A percentile compares a stretch with the other conserved stretches of the same genome.
phyloP scores from a whole-genome alignment of 2,329 filamentous ascomycete species.

The Ceratocystiopsis sp. region DNA sequence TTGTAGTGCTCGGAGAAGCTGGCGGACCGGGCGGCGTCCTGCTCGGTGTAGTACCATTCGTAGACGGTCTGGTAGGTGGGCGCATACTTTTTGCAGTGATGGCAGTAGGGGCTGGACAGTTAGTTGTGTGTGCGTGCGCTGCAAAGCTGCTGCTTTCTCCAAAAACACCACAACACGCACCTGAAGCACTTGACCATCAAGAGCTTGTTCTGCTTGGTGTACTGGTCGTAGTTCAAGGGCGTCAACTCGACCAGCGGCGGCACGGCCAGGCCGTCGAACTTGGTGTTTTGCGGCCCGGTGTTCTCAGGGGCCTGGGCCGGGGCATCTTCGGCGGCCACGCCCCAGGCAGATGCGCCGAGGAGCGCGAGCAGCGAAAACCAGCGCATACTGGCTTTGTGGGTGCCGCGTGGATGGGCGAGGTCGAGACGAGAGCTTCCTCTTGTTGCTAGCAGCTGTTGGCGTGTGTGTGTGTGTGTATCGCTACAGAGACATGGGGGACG shows the following conservation, averaged over 20 bases:
- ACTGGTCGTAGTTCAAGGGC: constrained; percentile 37
- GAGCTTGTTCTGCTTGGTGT: constrained; percentile 35
- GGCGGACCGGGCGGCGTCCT: constrained; percentile 35
- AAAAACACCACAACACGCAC: constrained; percentile 22
- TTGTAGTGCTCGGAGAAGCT: constrained; percentile 69
- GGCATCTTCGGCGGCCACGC: constrained; percentile 15
- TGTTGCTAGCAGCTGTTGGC: too few species aligned
- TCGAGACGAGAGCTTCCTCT: too few species aligned
- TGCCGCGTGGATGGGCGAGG: too few species aligned
- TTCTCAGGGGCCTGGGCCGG: constrained; percentile 15
- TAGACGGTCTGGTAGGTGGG: constrained; percentile 84
- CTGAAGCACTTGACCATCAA: constrained; percentile 50
- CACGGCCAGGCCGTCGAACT: constrained; percentile 50
- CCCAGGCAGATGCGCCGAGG: constrained; percentile 26
- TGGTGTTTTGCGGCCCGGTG: constrained; percentile 28
- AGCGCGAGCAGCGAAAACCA: constrained; percentile 27
- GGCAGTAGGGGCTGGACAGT: constrained; percentile 35
- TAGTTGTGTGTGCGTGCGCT: not conserved
- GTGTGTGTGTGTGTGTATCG: too few species aligned
- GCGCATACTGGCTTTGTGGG: constrained; percentile 21
- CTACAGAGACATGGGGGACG: too few species aligned
- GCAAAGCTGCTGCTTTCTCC: not conserved
- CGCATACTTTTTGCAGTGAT: constrained; percentile 63
- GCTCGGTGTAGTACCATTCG: constrained; percentile 86
- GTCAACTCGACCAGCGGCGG: constrained; percentile 47